Conservation (phyloP, 257 asterid species). For the Solanum gandarillasii region DNA sequence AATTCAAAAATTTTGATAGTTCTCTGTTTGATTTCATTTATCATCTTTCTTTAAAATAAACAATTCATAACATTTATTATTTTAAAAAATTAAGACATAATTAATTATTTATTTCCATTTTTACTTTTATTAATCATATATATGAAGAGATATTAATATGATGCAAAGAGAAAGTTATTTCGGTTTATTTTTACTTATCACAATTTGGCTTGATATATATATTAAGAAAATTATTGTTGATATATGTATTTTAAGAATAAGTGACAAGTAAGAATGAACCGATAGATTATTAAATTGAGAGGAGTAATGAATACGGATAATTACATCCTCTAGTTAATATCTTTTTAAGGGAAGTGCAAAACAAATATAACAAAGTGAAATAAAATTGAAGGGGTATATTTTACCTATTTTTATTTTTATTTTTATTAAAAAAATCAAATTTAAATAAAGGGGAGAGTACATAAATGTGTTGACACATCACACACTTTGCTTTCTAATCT, state of each 20-base stretch:
- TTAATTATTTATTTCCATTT: neutral
- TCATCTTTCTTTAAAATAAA: no score
- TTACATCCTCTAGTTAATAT: neutral
- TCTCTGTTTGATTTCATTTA: no score
- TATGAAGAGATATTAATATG: neutral
- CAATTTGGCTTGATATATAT: no score
- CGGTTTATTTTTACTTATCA: no score
- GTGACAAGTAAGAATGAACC: no score
- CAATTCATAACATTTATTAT: no score
- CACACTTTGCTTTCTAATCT: constrained; percentile 3
- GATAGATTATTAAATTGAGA: neutral
- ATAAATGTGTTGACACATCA: constrained; percentile 1
- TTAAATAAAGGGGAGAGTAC: neutral
- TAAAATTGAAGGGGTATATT: neutral
- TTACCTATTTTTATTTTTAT: neutral
- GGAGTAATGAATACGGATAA: neutral
- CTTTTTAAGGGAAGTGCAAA: neutral
- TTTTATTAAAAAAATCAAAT: no score
- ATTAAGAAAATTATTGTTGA: no score
- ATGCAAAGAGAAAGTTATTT: neutral
- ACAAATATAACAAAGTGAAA: neutral
- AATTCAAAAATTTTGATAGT: no score
- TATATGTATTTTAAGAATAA: no score
- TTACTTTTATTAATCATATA: neutral
- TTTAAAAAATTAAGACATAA: neutral